Conservation (phyloP, 202 grass and related monocot genomes). For the Saccharum hybrid region DNA sequence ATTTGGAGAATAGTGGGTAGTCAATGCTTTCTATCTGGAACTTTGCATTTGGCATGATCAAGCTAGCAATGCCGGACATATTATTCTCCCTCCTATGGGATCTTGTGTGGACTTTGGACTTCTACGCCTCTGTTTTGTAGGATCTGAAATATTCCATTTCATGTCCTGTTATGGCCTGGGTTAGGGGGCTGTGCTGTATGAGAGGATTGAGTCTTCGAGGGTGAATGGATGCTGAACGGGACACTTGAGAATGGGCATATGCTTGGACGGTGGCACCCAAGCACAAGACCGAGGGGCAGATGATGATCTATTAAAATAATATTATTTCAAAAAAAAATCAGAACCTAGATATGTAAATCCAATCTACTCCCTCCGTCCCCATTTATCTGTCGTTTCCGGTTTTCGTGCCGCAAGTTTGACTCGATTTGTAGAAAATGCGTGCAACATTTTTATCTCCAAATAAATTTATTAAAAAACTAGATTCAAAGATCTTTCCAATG, state of each 20-base stretch:
- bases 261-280: neutral
- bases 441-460: no score
- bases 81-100: slow-evolving; percentile 35
- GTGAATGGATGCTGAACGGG: no score
- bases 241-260: no score
- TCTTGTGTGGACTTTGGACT: slow-evolving; percentile 2
- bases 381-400: no score
- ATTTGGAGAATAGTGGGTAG: slow-evolving; percentile 1
- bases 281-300: neutral
- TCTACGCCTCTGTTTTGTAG: neutral
- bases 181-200: neutral
- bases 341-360: neutral
- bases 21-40: slow-evolving; percentile 16
- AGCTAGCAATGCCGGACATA: slow-evolving; percentile 11
- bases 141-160: neutral
- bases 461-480: no score
- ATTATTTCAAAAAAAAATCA: neutral
- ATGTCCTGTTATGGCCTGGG: neutral
- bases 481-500: no score
- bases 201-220: no score
- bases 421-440: no score
- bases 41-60: neutral
- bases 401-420: no score
- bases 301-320: neutral
- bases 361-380: no score